Conservation (phyloP, 139 green algal species). For the Deuterostichococcus epilithicus region DNA sequence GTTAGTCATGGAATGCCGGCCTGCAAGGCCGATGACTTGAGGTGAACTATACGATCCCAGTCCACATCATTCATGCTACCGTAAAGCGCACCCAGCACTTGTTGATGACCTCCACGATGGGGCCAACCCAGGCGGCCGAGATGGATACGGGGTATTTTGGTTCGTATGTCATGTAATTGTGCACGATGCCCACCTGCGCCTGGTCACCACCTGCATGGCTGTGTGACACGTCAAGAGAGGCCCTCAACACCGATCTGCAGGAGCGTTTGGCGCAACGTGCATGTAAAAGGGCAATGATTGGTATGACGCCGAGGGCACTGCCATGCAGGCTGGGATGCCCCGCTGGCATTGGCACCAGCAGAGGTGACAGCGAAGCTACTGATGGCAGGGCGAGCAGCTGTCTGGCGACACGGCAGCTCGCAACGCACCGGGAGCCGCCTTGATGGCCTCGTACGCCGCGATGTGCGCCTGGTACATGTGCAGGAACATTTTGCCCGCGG, state of each 20-base stretch:
- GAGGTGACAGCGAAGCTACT: not conserved
- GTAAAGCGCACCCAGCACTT: not conserved
- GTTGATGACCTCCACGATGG: not conserved
- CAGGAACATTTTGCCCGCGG: conserved; percentile 27
- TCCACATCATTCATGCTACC: conserved; percentile 39
- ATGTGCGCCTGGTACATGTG: conserved; percentile 50
- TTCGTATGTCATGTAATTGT: conserved; percentile 57
- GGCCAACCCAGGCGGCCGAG: conserved; percentile 24
- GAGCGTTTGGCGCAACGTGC: not conserved
- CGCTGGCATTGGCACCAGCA: not conserved
- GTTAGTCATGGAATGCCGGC: too few species aligned
- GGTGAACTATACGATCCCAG: too few species aligned
- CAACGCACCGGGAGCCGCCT: conserved; percentile 41
- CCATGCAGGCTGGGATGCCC: not conserved
- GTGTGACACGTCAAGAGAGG: not conserved
- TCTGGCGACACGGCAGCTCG: not conserved
- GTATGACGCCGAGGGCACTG: not conserved
- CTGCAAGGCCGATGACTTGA: too few species aligned
- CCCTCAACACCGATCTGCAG: not conserved
- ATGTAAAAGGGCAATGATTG: not conserved
- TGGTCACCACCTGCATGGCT: conserved; percentile 30
- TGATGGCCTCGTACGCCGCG: conserved; percentile 64
- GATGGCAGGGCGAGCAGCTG: not conserved
- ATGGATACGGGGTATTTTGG: conserved; percentile 19
- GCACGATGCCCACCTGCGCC: conserved; percentile 44